Conservation (phyloP, 116 monocot species). For the Phalaenopsis hybrid region DNA sequence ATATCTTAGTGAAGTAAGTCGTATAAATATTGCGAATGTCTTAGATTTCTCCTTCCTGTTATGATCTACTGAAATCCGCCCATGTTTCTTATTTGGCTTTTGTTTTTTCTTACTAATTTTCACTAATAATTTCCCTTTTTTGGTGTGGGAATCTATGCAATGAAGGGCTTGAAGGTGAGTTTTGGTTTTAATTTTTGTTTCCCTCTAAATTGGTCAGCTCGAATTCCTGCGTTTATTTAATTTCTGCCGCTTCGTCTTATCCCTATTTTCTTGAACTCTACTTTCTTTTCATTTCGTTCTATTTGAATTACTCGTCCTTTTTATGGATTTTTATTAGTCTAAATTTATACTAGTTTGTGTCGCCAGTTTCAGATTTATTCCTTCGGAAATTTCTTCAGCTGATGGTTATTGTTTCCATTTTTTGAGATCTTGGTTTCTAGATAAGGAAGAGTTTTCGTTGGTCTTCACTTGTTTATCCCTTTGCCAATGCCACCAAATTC, state of each 20-base stretch:
- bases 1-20: conserved; percentile 82
- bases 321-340: not conserved
- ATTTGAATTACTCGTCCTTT: not conserved
- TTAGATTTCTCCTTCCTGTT: not conserved
- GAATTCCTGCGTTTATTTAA: not conserved
- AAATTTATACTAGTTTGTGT: not conserved
- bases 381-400: not conserved
- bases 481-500: not conserved
- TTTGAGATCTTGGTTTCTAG: not conserved
- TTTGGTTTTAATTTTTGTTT: not conserved
- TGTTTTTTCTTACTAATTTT: not conserved
- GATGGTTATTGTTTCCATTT: not conserved
- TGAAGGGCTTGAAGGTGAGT: not conserved
- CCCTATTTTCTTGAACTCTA: not conserved
- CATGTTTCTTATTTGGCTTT: not conserved
- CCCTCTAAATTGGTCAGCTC: not conserved
- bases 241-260: not conserved
- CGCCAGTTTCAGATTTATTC: not conserved
- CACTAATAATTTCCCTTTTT: not conserved
- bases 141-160: not conserved
- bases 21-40: not conserved
- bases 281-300: not conserved
- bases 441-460: not conserved
- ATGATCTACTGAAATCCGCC: not conserved
- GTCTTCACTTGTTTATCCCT: not conserved